Evolutionary conservation across 2,329 filamentous ascomycete genomes (phyloP).

Genomic region (Cordyceps cateniannulata): DNA sequence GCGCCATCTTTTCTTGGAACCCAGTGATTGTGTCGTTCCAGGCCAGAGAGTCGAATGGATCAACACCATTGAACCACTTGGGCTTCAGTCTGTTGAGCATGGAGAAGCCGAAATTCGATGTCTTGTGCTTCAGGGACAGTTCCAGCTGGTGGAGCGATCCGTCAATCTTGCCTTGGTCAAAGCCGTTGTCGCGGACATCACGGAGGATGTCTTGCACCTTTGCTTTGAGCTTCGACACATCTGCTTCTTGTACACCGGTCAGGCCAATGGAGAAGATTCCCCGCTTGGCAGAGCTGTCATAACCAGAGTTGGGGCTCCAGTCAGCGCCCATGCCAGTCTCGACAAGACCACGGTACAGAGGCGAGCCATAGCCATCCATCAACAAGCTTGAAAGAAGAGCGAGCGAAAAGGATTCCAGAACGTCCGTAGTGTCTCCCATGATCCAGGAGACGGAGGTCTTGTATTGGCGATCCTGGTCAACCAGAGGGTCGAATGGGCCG

Average conservation of each 20-base stretch:
- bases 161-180: constrained; percentile 85
- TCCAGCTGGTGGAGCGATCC: constrained; percentile 92
- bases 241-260: constrained; percentile 77
- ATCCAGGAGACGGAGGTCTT: constrained; percentile 95
- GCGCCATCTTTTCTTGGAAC: constrained; percentile 70
- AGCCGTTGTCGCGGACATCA: constrained; percentile 67
- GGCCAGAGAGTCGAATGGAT: constrained; percentile 83
- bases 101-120: constrained; percentile 86
- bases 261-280: constrained; percentile 88
- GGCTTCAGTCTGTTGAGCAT: constrained; percentile 84
- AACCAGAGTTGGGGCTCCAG: constrained; percentile 91
- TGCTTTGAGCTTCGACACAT: constrained; percentile 70
- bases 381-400: constrained; percentile 76
- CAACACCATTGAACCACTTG: constrained; percentile 91
- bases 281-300: constrained; percentile 68
- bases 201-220: constrained; percentile 67
- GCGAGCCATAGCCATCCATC: constrained; percentile 92
- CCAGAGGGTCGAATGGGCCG: constrained; percentile 81
- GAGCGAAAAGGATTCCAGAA: constrained; percentile 83
- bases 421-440: constrained; percentile 72
- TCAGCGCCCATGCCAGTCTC: constrained; percentile 87
- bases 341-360: constrained; percentile 80
- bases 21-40: constrained; percentile 85
- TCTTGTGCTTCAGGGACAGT: constrained; percentile 91
- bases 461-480: constrained; percentile 78